Evolutionary conservation across 2,329 filamentous ascomycete genomes (phyloP), one percentile per base, ranked within the genome.

Genomic region (Venturia aucupariae): DNA sequence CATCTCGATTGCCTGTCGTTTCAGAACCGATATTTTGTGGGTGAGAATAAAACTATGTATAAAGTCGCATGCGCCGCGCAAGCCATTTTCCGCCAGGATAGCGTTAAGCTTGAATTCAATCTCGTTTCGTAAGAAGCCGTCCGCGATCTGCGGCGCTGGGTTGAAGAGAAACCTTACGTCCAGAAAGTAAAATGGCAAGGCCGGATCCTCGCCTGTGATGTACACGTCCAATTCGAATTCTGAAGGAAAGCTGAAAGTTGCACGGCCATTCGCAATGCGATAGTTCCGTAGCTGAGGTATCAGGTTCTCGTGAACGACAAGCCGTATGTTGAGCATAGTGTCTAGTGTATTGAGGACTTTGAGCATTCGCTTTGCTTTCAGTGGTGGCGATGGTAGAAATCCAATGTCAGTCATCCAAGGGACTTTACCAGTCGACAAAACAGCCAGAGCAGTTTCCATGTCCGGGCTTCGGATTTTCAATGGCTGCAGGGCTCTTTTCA

Each of bases 191-290:
- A 96, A 95, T 70, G 95, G 92, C 63, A 89, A 88, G 39, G 86
- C 81, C 22, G 87, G 84, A 68, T 94, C 88, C 72, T 97, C 92
- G 69, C 92, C 89, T 22, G 90, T 90, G 67, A 97, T 89, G 0
- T 92, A 92, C 62, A 99, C 82, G 72, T 97, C 94, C 24, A 97
- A 85, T 74, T 97, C 93, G 70, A 97, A 97, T 74, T 97, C 93
- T 63, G 85, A 84, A 2, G 84, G 79, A 1, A 97, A 89, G 59
- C 80, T 84, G 74, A 99, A 99, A 0, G 92, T 97, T 7, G 90
- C 93, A 60, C 93, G 86, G n/a, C 95, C 94, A 62, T 90, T 89
- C 62, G 84, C 83, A 66, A 99, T 89, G 5, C 81, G 82, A 76
- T 92, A 97, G 66, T 89, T 82, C 69, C 83, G 83, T 73, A 97